Base-by-base conservation (phyloP, 2,329 filamentous ascomycete species). In the Cordyceps fumosorosea region DNA sequence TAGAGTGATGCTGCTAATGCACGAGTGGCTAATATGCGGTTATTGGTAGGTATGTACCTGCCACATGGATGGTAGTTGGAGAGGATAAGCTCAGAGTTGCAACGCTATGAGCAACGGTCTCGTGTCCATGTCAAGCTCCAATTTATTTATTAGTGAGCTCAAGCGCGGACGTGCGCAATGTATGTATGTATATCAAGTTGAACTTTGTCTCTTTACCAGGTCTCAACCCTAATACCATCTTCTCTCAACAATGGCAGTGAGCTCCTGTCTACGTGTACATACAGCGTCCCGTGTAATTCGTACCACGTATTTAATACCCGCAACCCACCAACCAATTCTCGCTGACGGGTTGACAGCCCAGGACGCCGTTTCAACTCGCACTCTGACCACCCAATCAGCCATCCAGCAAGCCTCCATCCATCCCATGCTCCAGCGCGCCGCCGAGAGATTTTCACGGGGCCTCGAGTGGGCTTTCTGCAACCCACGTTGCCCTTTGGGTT, bases 361-460 rank as follows among this genome's bases (percentile, higher is more conserved):
- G 10, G n/a, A 47, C 45, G 24, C 22, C n/a, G 22, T 48, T 48
- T 48, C 45, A 26, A 48, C 45, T 11, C 45, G 45, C 45, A 48
- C 45, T 26, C 14, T 16, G 42, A 12, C 42, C 53, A 32, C 42
- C 53, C 53, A 42, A 56, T 56, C 53, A 42, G 8, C 20, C 52
- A 10, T 18, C n/a, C 37, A 12, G 3, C 51, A n/a, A 40, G 20
- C 20, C 16, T 6, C 20, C 22, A 48, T 26, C 45, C 45, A 48
- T 48, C 45, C 45, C 45, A 48, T 48, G 45, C 45, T 24, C 45
- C 45, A 29, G 45, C 22, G 12, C 45, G 45, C 5, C 40, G 18
- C 37, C 53, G 37, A 26, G 37, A 56, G 53, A 56, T 56, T 53
- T 56, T 24, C 53, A 56, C 53, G 53, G 53, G 53, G 53, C 40